Conservation (phyloP, 305 asterid genomes). For the Rubia tinctorum region DNA sequence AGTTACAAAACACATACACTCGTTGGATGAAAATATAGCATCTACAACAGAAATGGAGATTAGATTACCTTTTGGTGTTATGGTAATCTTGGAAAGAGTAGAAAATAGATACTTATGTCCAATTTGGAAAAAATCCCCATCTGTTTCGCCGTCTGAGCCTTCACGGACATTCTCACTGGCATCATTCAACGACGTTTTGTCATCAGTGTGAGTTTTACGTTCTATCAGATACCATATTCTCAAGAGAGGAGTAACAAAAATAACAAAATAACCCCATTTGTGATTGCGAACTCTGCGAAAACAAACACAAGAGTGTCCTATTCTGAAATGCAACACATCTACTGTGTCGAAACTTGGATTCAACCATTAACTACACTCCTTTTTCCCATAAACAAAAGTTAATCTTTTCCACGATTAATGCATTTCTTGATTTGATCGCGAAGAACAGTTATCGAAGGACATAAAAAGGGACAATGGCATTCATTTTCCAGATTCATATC, state of each 20-base stretch:
- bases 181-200: constrained; percentile 16
- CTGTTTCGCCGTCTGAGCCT: constrained; percentile 41
- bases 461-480: neutral
- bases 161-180: constrained; percentile 45
- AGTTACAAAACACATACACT: too few relatives aligned
- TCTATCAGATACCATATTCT: neutral
- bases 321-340: neutral
- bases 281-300: neutral
- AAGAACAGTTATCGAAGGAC: too few relatives aligned
- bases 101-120: constrained; percentile 60
- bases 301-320: neutral
- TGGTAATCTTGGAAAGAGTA: constrained; percentile 58
- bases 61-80: constrained; percentile 62
- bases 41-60: constrained; percentile 5
- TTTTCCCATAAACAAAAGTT: too few relatives aligned
- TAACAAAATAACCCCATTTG: neutral
- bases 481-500: neutral
- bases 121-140: constrained; percentile 45
- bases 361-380: neutral
- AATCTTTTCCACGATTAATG: neutral
- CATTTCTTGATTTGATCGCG: neutral
- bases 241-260: neutral
- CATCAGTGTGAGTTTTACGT: neutral
- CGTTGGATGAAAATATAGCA: neutral
- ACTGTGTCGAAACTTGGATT: neutral